These are phyloP conservation scores for Ambrosiella xylebori DNA, from an alignment of 2,329 filamentous ascomycete species.

Conservation along the genomic window DNA sequence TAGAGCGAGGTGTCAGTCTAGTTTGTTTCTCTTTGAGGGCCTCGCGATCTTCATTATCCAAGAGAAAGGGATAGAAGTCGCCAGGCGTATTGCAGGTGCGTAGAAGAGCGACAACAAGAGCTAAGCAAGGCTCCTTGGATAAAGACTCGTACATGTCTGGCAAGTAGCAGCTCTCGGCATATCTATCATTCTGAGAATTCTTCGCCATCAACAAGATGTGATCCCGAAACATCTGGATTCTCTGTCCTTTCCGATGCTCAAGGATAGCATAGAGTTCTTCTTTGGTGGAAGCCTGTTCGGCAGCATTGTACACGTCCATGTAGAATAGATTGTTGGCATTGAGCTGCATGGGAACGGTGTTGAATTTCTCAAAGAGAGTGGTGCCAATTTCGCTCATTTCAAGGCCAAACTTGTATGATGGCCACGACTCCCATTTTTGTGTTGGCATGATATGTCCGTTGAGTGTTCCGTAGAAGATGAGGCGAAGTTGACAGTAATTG, in stretches of 20 bases:
- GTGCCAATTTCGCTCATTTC: conserved; percentile 1
- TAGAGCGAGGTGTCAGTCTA: neutral
- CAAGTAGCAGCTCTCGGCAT: too few relatives aligned
- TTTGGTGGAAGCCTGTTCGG: neutral
- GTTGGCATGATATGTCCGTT: neutral
- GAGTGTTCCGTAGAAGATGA: neutral
- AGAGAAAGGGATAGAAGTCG: neutral
- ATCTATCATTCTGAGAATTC: too few relatives aligned
- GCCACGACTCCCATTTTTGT: neutral
- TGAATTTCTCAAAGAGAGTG: neutral
- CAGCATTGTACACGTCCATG: neutral
- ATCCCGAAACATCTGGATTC: neutral
- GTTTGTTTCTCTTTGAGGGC: neutral
- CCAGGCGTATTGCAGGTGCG: too few relatives aligned
- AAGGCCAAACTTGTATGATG: conserved; percentile 2
- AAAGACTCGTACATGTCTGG: neutral
- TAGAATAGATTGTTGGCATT: neutral
- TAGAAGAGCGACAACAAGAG: neutral
- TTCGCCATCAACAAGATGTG: too few relatives aligned
- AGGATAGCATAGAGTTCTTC: neutral
- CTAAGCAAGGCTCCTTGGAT: neutral
- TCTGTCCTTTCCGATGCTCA: neutral
- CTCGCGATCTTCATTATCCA: neutral
- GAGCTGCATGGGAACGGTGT: neutral
- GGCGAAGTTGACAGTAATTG: neutral